Evolutionary conservation across 441 rosid species (phyloP).

Genomic region (Sinapis alba): DNA sequence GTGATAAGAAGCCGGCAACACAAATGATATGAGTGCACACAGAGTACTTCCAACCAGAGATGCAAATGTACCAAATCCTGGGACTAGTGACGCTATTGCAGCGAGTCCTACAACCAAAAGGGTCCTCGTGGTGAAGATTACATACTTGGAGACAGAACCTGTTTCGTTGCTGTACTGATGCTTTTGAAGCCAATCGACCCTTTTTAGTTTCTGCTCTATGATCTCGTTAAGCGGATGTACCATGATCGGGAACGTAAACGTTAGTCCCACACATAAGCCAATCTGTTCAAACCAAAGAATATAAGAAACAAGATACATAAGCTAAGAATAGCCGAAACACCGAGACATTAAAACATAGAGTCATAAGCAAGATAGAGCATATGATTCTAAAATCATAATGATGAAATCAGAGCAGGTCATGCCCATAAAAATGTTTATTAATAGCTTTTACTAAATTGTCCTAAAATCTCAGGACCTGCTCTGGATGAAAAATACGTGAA

Average conservation of each 20-base stretch:
- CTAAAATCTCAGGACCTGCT: background rate
- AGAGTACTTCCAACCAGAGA: conserved; percentile 83
- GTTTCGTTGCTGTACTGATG: conserved; percentile 28
- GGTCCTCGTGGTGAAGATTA: conserved; percentile 48
- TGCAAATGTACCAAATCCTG: conserved; percentile 70
- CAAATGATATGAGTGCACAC: conserved; percentile 83
- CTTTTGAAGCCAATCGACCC: conserved; percentile 48
- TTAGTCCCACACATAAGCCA: conserved; percentile 80
- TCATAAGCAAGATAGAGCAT: conserved; percentile 6
- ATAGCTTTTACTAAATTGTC: background rate
- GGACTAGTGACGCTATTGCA: conserved; percentile 64
- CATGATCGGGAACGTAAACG: conserved; percentile 88
- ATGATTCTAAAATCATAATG: background rate
- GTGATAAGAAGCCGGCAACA: conserved; percentile 82
- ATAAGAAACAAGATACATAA: background rate
- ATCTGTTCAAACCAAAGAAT: conserved; percentile 48
- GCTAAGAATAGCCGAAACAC: background rate
- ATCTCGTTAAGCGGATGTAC: conserved; percentile 85
- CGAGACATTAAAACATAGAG: background rate
- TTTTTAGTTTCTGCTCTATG: conserved; percentile 68
- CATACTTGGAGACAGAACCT: conserved; percentile 42
- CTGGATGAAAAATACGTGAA: background rate
- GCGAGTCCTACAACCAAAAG: conserved; percentile 62
- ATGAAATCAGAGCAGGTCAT: background rate
- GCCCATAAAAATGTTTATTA: background rate